Evolutionary conservation across 1,284 basidiomycete genomes (phyloP).

Genomic region (Austroboletus novae-zelandiae): DNA sequence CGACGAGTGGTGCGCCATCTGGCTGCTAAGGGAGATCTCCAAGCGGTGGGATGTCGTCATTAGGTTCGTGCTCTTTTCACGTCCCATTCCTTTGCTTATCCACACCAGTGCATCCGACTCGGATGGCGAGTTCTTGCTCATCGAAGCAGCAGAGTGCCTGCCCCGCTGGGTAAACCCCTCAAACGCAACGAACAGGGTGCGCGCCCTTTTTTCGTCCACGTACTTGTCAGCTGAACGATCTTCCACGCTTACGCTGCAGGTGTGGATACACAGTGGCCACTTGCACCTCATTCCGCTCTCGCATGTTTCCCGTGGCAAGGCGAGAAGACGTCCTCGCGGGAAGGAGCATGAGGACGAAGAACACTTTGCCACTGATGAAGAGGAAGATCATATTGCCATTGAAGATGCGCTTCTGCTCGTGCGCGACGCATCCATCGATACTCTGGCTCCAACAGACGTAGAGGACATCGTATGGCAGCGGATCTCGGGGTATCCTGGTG

Average conservation of each 20-base stretch:
- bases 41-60: constrained; percentile 75
- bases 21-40: constrained; percentile 78
- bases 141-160: constrained; percentile 91
- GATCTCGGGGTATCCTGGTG: constrained; percentile 72
- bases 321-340: constrained; percentile 43
- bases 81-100: neutral
- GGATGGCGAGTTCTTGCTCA: constrained; percentile 95
- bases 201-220: constrained; percentile 34
- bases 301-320: constrained; percentile 65
- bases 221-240: constrained; percentile 30
- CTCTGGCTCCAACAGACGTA: constrained; percentile 57
- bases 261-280: constrained; percentile 85
- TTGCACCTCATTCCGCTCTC: constrained; percentile 85
- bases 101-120: constrained; percentile 72
- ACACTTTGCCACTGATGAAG: constrained; percentile 39
- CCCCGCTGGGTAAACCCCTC: constrained; percentile 91
- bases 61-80: constrained; percentile 44
- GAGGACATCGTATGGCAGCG: constrained; percentile 67
- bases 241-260: constrained; percentile 45
- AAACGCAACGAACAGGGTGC: constrained; percentile 88
- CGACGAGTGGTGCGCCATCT: constrained; percentile 94
- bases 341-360: constrained; percentile 53
- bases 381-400: constrained; percentile 55
- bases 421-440: constrained; percentile 49
- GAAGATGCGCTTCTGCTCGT: constrained; percentile 70